Conservation (phyloP, 495 filamentous ascomycete genomes). For the Neurospora sp. region DNA sequence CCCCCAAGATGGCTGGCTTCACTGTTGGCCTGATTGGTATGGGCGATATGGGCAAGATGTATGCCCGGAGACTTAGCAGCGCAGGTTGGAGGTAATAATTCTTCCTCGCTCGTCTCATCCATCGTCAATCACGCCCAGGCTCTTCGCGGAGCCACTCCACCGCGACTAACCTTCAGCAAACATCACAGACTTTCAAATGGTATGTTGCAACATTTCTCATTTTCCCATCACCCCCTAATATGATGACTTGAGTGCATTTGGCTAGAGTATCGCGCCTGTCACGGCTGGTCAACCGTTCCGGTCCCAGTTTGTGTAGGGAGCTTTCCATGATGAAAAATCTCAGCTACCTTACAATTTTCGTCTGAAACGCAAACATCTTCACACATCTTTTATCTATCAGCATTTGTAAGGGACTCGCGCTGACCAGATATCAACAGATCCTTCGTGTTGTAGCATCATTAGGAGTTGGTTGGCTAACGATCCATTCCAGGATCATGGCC, state of each 20-base stretch:
- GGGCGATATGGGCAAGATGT: constrained; percentile 99
- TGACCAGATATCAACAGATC: constrained; percentile 9
- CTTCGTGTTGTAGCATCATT: constrained; percentile 4
- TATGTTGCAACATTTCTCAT: constrained; percentile 2
- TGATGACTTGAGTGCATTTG: constrained; percentile 99
- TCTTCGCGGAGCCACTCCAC: neutral
- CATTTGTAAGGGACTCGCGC: constrained; percentile 6
- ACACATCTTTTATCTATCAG: constrained; percentile 4
- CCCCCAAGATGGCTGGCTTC: constrained; percentile 47
- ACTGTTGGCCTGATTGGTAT: constrained; percentile 92
- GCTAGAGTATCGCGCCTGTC: constrained; percentile 77
- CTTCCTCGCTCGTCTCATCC: constrained; percentile 8
- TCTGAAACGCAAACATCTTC: constrained; percentile 50
- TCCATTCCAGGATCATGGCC: constrained; percentile 65
- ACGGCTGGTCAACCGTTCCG: constrained; percentile 29
- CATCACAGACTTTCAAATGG: constrained; percentile 15
- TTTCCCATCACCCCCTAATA: constrained; percentile 26
- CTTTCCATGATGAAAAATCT: constrained; percentile 93
- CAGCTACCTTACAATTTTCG: constrained; percentile 88
- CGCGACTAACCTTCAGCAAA: constrained; percentile 3
- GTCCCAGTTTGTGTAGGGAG: constrained; percentile 17
- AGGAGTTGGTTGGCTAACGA: constrained; percentile 1
- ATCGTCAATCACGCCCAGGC: neutral
- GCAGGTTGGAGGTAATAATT: constrained; percentile 87
- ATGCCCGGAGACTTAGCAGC: constrained; percentile 71